Conservation (phyloP, 768 basidiomycete species). For the Lentinula guzmanii region DNA sequence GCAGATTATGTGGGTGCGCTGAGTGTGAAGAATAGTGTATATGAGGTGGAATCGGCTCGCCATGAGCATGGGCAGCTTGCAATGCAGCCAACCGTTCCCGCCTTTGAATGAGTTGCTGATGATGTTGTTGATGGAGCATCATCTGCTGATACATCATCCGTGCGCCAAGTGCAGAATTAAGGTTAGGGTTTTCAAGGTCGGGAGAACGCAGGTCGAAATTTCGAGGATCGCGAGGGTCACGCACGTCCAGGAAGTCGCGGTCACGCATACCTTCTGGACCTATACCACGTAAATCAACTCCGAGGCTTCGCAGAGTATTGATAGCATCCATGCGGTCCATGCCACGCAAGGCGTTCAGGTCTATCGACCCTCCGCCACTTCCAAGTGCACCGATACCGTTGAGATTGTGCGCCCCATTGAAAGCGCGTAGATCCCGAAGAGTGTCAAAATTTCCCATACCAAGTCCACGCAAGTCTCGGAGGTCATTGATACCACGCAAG, state of each 20-base stretch:
- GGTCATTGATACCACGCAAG: background rate
- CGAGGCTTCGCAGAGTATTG: background rate
- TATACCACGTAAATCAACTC: background rate
- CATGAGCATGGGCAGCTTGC: background rate
- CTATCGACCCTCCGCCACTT: background rate
- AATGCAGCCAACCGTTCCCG: background rate
- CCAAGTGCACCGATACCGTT: background rate
- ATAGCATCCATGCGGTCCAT: background rate
- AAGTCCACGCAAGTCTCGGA: background rate
- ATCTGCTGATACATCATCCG: conserved; percentile 5
- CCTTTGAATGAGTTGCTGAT: background rate
- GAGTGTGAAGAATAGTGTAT: background rate
- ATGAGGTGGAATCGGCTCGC: background rate
- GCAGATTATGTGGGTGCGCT: background rate
- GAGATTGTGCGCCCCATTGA: background rate
- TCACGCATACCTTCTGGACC: background rate
- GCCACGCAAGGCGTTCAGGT: background rate
- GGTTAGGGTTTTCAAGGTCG: background rate
- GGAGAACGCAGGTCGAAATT: background rate
- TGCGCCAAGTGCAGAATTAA: background rate
- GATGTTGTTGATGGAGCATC: conserved; percentile 6
- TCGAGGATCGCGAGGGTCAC: background rate
- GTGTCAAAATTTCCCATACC: background rate
- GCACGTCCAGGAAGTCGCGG: background rate
- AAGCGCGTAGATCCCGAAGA: background rate